Evolutionary conservation across 2,329 filamentous ascomycete species (phyloP).

Genomic region (Botrytis paeoniae): DNA sequence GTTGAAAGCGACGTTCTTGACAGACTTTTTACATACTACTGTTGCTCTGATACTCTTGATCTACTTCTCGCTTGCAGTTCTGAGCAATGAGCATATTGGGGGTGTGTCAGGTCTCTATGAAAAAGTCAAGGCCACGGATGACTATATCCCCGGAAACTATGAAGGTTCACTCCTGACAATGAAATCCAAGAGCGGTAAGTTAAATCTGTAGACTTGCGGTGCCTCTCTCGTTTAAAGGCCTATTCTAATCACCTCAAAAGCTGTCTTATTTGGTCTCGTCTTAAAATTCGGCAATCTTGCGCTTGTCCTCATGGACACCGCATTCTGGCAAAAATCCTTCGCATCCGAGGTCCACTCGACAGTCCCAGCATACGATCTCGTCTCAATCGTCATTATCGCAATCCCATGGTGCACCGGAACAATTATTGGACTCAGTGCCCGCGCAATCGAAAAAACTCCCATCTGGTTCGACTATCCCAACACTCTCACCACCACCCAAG

Average conservation of each 20-base stretch:
- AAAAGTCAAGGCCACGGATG: slow-evolving; percentile 44
- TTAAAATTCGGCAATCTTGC: slow-evolving; percentile 45
- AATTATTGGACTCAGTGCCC: slow-evolving; percentile 46
- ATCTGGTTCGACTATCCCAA: slow-evolving; percentile 41
- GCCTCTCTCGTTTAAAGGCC: background rate
- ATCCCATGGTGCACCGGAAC: slow-evolving; percentile 48
- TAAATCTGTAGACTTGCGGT: background rate
- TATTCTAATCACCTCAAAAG: slow-evolving; percentile 21
- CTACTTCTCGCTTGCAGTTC: slow-evolving; percentile 46
- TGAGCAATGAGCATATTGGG: slow-evolving; percentile 44
- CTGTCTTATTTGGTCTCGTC: slow-evolving; percentile 45
- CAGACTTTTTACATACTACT: slow-evolving; percentile 42
- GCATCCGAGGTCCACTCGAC: slow-evolving; percentile 47
- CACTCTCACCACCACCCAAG: slow-evolving; percentile 30
- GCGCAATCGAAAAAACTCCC: slow-evolving; percentile 44
- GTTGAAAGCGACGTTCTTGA: slow-evolving; percentile 28
- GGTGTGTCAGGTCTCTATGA: slow-evolving; percentile 46
- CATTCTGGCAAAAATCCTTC: slow-evolving; percentile 53
- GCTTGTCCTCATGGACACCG: slow-evolving; percentile 46
- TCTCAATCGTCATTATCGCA: slow-evolving; percentile 48
- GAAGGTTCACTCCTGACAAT: slow-evolving; percentile 48
- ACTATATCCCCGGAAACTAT: slow-evolving; percentile 46
- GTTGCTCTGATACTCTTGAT: slow-evolving; percentile 48
- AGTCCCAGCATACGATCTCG: slow-evolving; percentile 43
- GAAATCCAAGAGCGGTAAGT: slow-evolving; percentile 42